Evolutionary conservation across 768 basidiomycete genomes (phyloP).

Genomic region (Phlebiopsis flavidoalba): DNA sequence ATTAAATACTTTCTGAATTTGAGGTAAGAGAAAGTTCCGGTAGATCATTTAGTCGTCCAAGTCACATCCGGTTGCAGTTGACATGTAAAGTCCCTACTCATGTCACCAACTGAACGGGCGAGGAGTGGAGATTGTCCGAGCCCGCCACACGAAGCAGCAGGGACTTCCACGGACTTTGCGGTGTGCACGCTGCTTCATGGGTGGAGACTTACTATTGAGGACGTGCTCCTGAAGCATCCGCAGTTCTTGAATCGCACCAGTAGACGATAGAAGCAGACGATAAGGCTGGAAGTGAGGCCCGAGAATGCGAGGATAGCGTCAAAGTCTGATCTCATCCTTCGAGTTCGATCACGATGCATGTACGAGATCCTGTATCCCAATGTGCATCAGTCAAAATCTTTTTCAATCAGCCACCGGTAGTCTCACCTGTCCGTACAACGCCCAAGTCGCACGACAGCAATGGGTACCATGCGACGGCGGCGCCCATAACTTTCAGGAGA

Average conservation of each 20-base stretch:
- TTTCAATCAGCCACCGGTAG: neutral
- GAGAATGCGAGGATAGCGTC: neutral
- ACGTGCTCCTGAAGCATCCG: neutral
- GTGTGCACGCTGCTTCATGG: slow-evolving; percentile 4
- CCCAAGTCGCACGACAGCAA: neutral
- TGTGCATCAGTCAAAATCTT: neutral
- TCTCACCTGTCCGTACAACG: neutral
- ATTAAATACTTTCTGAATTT: slow-evolving; percentile 7
- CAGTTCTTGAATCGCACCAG: neutral
- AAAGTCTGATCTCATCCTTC: neutral
- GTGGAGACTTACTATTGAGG: slow-evolving; percentile 4
- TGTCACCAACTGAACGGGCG: neutral
- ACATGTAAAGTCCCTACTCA: neutral
- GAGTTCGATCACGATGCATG: neutral
- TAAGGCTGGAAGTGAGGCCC: slow-evolving; percentile 2
- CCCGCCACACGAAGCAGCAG: neutral
- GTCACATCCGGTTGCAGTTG: slow-evolving; percentile 1
- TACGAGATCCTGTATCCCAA: neutral
- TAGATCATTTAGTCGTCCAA: neutral
- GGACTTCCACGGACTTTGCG: slow-evolving; percentile 9
- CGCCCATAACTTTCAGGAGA: neutral
- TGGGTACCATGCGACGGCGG: neutral
- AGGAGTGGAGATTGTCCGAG: neutral
- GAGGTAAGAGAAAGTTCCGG: neutral
- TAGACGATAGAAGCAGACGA: slow-evolving; percentile 3